Percentiles rank a stretch among this genome's conserved stretches.
Evolutionary conservation across 495 filamentous ascomycete genomes (phyloP).

Genomic region (Penicillium lividum): DNA sequence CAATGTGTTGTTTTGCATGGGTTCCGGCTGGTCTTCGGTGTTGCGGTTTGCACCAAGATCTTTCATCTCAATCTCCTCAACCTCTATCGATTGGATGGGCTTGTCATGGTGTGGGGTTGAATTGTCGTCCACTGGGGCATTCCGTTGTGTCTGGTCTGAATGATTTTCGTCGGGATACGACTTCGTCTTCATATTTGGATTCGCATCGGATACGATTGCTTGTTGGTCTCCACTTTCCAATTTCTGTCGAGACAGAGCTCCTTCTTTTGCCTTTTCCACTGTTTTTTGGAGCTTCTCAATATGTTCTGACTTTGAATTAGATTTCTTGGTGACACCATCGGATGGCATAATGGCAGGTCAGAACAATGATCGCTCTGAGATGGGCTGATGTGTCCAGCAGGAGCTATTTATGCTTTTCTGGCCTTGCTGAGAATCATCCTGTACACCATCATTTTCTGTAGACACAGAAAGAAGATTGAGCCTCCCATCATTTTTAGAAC

Average conservation of each 20-base stretch:
- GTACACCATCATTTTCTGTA: neutral
- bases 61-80: neutral
- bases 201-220: neutral
- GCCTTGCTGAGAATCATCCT: neutral
- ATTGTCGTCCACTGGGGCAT: neutral
- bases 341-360: neutral
- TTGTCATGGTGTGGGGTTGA: neutral
- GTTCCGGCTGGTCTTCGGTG: neutral
- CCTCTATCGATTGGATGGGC: slow-evolving; percentile 1
- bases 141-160: neutral
- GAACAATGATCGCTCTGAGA: neutral
- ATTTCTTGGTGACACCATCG: neutral
- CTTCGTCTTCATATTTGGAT: neutral
- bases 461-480: neutral
- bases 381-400: neutral
- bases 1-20: neutral
- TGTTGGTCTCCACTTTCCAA: neutral
- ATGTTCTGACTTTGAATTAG: neutral
- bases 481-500: neutral
- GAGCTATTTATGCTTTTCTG: neutral
- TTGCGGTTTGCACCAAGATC: neutral
- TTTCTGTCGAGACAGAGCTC: neutral
- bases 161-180: neutral
- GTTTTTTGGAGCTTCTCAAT: neutral
- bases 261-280: neutral